These are phyloP conservation scores for Mycogone perniciosa DNA, from an alignment of 2,329 filamentous ascomycete species.

Conservation along the genomic window DNA sequence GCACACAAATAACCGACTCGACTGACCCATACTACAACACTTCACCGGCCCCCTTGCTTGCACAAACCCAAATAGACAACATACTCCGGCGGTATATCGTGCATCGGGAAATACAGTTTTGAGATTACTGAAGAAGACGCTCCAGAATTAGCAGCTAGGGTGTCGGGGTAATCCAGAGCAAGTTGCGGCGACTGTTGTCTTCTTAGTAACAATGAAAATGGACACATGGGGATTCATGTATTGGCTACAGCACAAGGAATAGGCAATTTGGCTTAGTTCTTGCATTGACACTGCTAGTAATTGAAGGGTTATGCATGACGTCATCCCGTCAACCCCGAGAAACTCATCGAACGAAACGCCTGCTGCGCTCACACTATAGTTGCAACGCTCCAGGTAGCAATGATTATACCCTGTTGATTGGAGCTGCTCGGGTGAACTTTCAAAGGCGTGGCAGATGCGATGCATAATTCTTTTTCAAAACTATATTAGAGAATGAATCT, in stretches of 20 bases:
- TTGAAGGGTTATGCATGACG: not conserved
- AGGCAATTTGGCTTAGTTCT: not conserved
- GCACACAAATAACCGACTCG: not conserved
- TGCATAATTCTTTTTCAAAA: no score
- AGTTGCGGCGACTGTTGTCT: not conserved
- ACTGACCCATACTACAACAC: not conserved
- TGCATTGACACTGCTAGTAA: not conserved
- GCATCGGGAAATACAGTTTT: not conserved
- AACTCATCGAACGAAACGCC: not conserved
- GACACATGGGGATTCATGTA: not conserved
- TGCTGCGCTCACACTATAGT: not conserved
- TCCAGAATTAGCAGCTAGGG: not conserved
- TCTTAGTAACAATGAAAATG: not conserved
- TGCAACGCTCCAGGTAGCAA: not conserved
- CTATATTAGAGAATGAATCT: no score
- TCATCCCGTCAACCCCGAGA: not conserved
- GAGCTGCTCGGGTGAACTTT: no score
- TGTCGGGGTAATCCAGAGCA: not conserved
- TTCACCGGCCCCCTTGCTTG: not conserved
- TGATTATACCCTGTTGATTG: no score
- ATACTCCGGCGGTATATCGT: not conserved
- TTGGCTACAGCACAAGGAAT: not conserved
- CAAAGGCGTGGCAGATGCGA: no score
- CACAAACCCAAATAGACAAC: not conserved
- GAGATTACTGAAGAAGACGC: not conserved